These are phyloP conservation scores for Prunus mume DNA, from an alignment of 306 rosid species.

Conservation along the genomic window DNA sequence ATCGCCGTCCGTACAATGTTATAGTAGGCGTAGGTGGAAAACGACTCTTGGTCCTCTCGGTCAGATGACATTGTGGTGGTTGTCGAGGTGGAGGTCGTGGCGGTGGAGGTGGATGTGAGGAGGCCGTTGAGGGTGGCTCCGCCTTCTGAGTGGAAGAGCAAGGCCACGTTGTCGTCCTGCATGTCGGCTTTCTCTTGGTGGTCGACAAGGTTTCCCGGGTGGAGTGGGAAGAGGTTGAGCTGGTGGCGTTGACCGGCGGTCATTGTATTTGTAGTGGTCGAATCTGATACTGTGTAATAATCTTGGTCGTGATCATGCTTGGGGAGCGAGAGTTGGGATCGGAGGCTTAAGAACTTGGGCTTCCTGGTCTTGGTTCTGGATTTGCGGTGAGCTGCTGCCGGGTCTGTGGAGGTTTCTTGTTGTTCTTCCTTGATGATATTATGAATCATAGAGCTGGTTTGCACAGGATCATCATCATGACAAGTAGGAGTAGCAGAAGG, in stretches of 20 bases:
- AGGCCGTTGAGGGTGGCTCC: slow-evolving; percentile 53
- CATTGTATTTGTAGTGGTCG: not conserved
- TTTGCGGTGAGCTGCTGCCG: slow-evolving; percentile 13
- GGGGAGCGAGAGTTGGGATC: slow-evolving; percentile 23
- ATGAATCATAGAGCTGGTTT: not conserved
- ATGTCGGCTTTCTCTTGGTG: slow-evolving; percentile 26
- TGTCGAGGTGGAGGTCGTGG: slow-evolving; percentile 22
- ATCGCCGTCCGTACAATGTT: slow-evolving; percentile 68
- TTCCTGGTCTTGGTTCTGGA: slow-evolving; percentile 53
- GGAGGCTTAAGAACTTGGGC: slow-evolving; percentile 73
- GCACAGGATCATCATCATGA: not conserved
- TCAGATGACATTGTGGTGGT: slow-evolving; percentile 14
- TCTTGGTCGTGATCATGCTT: not conserved
- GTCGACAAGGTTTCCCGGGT: slow-evolving; percentile 47
- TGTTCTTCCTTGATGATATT: not conserved
- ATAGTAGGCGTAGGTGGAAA: not conserved
- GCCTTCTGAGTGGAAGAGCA: slow-evolving; percentile 56
- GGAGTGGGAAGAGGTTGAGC: slow-evolving; percentile 53
- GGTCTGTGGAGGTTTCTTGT: too few relatives aligned
- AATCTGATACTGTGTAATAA: not conserved
- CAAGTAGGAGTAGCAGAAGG: not conserved
- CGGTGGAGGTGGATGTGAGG: slow-evolving; percentile 24
- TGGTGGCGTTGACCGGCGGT: slow-evolving; percentile 18
- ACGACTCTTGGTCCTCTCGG: slow-evolving; percentile 35
- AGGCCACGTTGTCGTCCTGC: slow-evolving; percentile 62